Evolutionary conservation across 495 filamentous ascomycete species (phyloP).

Genomic region (Diplogelasinospora grovesii): DNA sequence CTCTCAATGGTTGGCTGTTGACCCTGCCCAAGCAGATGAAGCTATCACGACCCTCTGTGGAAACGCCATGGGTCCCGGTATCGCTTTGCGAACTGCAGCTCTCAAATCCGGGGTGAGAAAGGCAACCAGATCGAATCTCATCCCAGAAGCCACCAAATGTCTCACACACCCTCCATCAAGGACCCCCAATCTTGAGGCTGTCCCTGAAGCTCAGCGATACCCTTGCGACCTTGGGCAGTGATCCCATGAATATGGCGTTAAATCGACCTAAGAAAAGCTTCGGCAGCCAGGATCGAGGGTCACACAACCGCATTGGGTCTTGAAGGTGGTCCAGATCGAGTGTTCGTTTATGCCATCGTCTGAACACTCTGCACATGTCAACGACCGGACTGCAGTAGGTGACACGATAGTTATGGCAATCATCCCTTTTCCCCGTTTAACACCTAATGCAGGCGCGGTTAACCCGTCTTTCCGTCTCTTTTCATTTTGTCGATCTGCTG

Average conservation of each 20-base stretch:
- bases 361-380: background rate
- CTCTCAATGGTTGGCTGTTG: slow-evolving; percentile 6
- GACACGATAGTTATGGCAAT: too few relatives aligned
- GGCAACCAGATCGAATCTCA: slow-evolving; percentile 20
- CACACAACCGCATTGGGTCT: too few relatives aligned
- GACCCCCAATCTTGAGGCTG: background rate
- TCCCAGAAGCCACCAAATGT: slow-evolving; percentile 9
- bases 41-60: slow-evolving; percentile 2
- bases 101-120: slow-evolving; percentile 19
- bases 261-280: too few relatives aligned
- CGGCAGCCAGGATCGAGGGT: too few relatives aligned
- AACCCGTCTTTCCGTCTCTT: background rate
- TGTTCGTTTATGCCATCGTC: background rate
- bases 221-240: too few relatives aligned
- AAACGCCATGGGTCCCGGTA: slow-evolving; percentile 11
- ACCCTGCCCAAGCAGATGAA: slow-evolving; percentile 7
- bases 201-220: background rate
- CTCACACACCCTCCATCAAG: slow-evolving; percentile 10
- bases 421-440: too few relatives aligned
- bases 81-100: slow-evolving; percentile 17
- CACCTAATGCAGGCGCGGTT: slow-evolving; percentile 1
- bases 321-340: too few relatives aligned
- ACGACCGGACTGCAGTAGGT: too few relatives aligned
- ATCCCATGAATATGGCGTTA: too few relatives aligned
- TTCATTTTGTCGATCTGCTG: slow-evolving; percentile 5